Conservation (phyloP, 108 stramenopile genomes). For the Conticribra weissflogii region DNA sequence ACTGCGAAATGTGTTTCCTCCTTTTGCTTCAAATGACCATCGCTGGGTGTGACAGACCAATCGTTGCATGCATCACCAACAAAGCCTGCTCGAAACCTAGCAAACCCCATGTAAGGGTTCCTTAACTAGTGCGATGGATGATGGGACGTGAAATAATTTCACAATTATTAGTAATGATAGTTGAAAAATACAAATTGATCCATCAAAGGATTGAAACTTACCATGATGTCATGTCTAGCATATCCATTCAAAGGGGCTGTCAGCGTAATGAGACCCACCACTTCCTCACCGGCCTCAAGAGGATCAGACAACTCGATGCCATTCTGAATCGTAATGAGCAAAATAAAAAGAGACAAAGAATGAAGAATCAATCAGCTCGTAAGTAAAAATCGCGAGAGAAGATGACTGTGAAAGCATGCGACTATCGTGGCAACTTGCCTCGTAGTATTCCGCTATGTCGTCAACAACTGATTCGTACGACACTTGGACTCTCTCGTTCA, state of each 20-base stretch:
- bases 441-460: not conserved
- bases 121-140: slow-evolving; percentile 13
- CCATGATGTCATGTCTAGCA: slow-evolving; percentile 61
- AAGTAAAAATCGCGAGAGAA: not conserved
- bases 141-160: not conserved
- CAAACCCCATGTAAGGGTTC: slow-evolving; percentile 89
- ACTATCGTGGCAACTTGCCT: slow-evolving; percentile 16
- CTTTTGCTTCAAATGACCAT: slow-evolving; percentile 62
- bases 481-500: slow-evolving; percentile 17
- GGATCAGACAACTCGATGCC: slow-evolving; percentile 9
- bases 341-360: not conserved
- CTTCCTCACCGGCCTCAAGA: slow-evolving; percentile 43
- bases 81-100: slow-evolving; percentile 83
- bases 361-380: not conserved
- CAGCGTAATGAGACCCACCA: slow-evolving; percentile 70
- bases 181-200: not conserved
- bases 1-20: slow-evolving; percentile 69
- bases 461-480: slow-evolving; percentile 3
- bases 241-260: slow-evolving; percentile 52
- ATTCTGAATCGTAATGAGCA: slow-evolving; percentile 2
- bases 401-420: not conserved
- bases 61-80: slow-evolving; percentile 57
- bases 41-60: slow-evolving; percentile 69
- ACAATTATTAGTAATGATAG: not conserved
- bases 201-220: slow-evolving; percentile 16